Conservation (phyloP, 805 yeast genomes). For the Starmerella stellata region DNA sequence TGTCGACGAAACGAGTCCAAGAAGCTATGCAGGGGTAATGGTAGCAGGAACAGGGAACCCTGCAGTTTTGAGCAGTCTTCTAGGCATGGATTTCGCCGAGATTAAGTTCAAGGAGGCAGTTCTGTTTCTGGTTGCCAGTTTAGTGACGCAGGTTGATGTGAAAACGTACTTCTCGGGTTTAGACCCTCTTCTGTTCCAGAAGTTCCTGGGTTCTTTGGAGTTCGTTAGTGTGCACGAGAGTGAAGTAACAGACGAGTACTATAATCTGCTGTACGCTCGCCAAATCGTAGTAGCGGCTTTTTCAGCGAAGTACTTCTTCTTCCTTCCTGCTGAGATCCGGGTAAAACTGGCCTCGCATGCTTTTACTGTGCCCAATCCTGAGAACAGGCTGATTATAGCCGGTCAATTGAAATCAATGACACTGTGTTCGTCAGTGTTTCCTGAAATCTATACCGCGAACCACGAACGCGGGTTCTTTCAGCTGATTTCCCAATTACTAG, state of each 20-base stretch:
- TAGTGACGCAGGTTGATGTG: conserved; percentile 13
- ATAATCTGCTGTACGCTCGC: conserved; percentile 16
- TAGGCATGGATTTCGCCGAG: conserved; percentile 3
- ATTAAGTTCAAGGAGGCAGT: conserved; percentile 10
- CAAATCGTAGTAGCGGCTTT: conserved; percentile 13
- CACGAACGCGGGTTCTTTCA: conserved; percentile 21
- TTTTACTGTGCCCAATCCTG: conserved; percentile 3
- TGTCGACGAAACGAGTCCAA: conserved; percentile 33
- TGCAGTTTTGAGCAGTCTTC: conserved; percentile 5
- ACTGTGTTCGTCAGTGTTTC: conserved; percentile 9
- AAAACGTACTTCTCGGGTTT: conserved; percentile 5
- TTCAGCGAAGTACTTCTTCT: conserved; percentile 14
- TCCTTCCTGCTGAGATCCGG: conserved; percentile 9
- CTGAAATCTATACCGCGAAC: conserved; percentile 10
- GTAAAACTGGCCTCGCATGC: conserved; percentile 9
- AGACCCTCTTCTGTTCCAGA: conserved; percentile 5
- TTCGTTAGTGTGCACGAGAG: no score
- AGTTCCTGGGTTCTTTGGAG: conserved; percentile 5
- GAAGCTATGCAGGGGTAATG: conserved; percentile 46
- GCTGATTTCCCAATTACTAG: conserved; percentile 31
- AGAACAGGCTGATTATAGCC: conserved; percentile 7
- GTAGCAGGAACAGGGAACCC: conserved; percentile 31
- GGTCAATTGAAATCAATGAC: conserved; percentile 9
- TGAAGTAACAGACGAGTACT: background rate
- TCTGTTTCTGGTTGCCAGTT: conserved; percentile 12